Conservation (phyloP, 768 basidiomycete genomes). For the Lactarius pseudohatsudake region DNA sequence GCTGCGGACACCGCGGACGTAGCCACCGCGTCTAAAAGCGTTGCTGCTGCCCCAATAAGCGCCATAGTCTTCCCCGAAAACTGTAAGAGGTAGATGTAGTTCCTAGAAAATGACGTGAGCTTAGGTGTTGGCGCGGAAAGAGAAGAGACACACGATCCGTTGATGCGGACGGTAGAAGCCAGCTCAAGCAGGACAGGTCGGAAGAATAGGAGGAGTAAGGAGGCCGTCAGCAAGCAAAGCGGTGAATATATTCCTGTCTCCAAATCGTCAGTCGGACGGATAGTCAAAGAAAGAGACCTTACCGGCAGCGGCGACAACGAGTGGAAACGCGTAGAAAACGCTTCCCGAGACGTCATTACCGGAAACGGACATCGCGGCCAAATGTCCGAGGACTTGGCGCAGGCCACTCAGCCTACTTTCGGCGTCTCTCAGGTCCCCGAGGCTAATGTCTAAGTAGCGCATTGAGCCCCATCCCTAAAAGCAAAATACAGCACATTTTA, state of each 20-base stretch:
- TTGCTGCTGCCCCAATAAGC: slow-evolving; percentile 27
- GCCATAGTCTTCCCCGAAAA: slow-evolving; percentile 25
- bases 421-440: slow-evolving; percentile 12
- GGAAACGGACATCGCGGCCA: slow-evolving; percentile 26
- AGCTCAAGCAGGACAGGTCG: slow-evolving; percentile 25
- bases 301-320: slow-evolving; percentile 27
- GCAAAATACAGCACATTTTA: background rate
- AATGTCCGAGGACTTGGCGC: slow-evolving; percentile 19
- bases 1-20: slow-evolving; percentile 29
- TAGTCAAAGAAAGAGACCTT: background rate
- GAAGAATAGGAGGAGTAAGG: slow-evolving; percentile 27
- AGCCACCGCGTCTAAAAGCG: slow-evolving; percentile 26
- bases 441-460: slow-evolving; percentile 27
- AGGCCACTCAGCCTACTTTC: slow-evolving; percentile 14
- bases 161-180: slow-evolving; percentile 22
- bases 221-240: slow-evolving; percentile 27
- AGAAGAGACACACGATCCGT: slow-evolving; percentile 22
- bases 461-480: slow-evolving; percentile 29
- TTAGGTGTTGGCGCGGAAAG: background rate
- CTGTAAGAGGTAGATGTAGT: slow-evolving; percentile 22
- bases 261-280: background rate
- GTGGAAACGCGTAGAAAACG: slow-evolving; percentile 28
- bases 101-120: slow-evolving; percentile 5
- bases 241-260: slow-evolving; percentile 27
- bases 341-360: slow-evolving; percentile 28